These are phyloP conservation scores for Aspergillus hancockii DNA, from an alignment of 495 filamentous ascomycete species.

Conservation along the genomic window DNA sequence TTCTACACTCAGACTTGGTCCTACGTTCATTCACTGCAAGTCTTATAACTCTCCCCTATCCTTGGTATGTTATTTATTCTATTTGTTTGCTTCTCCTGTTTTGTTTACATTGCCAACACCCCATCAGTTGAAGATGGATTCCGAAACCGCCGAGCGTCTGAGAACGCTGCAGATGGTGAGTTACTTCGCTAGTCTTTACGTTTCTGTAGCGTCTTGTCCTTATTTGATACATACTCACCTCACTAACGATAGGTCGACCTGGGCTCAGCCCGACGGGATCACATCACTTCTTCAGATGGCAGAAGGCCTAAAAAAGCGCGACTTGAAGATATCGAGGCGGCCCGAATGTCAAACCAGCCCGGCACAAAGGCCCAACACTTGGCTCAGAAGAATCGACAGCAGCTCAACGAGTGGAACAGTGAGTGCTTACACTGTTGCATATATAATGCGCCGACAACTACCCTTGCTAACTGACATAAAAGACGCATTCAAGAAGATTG, in stretches of 20 bases:
- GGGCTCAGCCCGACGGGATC: slow-evolving; percentile 35
- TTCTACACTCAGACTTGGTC: not conserved
- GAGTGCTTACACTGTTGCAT: slow-evolving; percentile 9
- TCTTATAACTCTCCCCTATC: not conserved
- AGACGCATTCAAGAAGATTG: slow-evolving; percentile 32
- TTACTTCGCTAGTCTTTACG: not conserved
- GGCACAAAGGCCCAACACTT: slow-evolving; percentile 24
- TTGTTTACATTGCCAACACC: not conserved
- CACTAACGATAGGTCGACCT: slow-evolving; percentile 31
- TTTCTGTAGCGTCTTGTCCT: not conserved
- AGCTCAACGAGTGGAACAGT: slow-evolving; percentile 35
- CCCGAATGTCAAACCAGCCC: slow-evolving; percentile 22
- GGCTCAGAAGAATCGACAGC: slow-evolving; percentile 20
- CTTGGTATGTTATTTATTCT: not conserved
- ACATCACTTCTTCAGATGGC: slow-evolving; percentile 32
- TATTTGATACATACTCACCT: slow-evolving; percentile 1
- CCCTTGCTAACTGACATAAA: slow-evolving; percentile 6
- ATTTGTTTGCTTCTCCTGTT: not conserved
- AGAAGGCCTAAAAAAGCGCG: slow-evolving; percentile 3
- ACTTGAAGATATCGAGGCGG: slow-evolving; percentile 26
- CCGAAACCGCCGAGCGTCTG: slow-evolving; percentile 20
- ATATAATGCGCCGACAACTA: not conserved
- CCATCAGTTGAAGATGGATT: slow-evolving; percentile 8
- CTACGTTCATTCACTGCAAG: not conserved
- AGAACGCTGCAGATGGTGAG: slow-evolving; percentile 34